Evolutionary conservation across 2,329 filamentous ascomycete genomes (phyloP).

Genomic region (Aspergillus calidoustus): DNA sequence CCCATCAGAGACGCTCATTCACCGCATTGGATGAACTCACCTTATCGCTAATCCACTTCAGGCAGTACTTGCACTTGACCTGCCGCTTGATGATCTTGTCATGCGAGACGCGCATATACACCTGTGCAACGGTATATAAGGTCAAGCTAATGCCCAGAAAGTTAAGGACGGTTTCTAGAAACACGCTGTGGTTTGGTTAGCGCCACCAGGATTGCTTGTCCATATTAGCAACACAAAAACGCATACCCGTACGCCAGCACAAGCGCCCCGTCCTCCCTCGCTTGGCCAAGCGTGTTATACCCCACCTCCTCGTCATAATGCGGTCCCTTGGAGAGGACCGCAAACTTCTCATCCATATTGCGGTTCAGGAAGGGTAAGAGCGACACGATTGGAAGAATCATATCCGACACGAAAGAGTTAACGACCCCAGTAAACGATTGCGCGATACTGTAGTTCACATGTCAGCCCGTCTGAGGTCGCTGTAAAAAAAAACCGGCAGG

Average conservation of each 20-base stretch:
- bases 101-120: constrained; percentile 65
- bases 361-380: constrained; percentile 70
- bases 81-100: constrained; percentile 74
- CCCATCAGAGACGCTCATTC: neutral
- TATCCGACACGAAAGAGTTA: constrained; percentile 72
- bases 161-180: constrained; percentile 58
- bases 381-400: constrained; percentile 71
- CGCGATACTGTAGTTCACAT: constrained; percentile 54
- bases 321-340: constrained; percentile 64
- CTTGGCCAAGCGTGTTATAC: constrained; percentile 73
- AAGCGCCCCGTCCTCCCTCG: constrained; percentile 71
- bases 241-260: constrained; percentile 70
- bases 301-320: constrained; percentile 56
- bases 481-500: constrained; percentile 65
- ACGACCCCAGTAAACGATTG: constrained; percentile 73
- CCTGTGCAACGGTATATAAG: constrained; percentile 66
- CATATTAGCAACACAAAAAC: no score
- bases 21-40: constrained; percentile 42
- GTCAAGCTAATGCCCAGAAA: constrained; percentile 69
- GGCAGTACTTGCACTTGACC: constrained; percentile 65
- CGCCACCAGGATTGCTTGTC: no score
- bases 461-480: constrained; percentile 64
- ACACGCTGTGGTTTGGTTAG: constrained; percentile 30
- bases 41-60: constrained; percentile 62
- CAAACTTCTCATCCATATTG: constrained; percentile 76